A percentile compares a stretch with the other conserved stretches of the same genome.
phyloP scores from a whole-genome alignment of 805 yeast genomes.

The Blastobotrys muscicola region DNA sequence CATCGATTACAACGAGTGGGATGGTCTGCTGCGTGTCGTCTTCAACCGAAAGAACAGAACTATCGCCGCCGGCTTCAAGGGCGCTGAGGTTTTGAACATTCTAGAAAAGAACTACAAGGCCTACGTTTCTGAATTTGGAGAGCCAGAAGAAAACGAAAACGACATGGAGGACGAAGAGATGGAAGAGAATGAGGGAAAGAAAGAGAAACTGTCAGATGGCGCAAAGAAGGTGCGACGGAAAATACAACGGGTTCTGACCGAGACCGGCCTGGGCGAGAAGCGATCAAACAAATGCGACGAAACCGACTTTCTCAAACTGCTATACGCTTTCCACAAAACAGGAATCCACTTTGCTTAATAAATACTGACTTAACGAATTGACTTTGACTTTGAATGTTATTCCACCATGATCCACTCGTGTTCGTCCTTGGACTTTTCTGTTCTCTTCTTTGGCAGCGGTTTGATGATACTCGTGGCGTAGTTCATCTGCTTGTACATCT shows the following conservation, averaged over 20 bases:
- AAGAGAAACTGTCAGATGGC: slow-evolving; percentile 22
- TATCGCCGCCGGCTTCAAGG: slow-evolving; percentile 84
- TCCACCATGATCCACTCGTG: slow-evolving; percentile 13
- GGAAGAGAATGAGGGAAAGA: slow-evolving; percentile 26
- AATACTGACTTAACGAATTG: slow-evolving; percentile 34
- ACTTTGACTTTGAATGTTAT: not conserved
- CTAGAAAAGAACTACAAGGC: slow-evolving; percentile 84
- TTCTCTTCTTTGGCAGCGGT: not conserved
- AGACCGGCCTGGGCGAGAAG: slow-evolving; percentile 73
- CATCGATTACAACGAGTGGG: slow-evolving; percentile 93
- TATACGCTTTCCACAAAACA: slow-evolving; percentile 92
- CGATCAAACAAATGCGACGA: slow-evolving; percentile 94
- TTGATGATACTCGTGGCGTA: slow-evolving; percentile 49
- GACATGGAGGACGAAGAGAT: slow-evolving; percentile 26
- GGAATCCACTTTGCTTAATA: slow-evolving; percentile 87
- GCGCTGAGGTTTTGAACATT: slow-evolving; percentile 66
- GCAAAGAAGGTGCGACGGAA: slow-evolving; percentile 50
- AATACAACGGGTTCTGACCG: slow-evolving; percentile 61
- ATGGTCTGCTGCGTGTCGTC: slow-evolving; percentile 82
- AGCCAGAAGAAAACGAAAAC: slow-evolving; percentile 33
- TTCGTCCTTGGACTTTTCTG: not conserved
- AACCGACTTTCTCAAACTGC: slow-evolving; percentile 71
- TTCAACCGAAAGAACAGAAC: slow-evolving; percentile 92
- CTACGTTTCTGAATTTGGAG: slow-evolving; percentile 47
- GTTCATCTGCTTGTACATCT: slow-evolving; percentile 70